Evolutionary conservation across 441 rosid species (phyloP).

Genomic region (Syzygium syzygioides): DNA sequence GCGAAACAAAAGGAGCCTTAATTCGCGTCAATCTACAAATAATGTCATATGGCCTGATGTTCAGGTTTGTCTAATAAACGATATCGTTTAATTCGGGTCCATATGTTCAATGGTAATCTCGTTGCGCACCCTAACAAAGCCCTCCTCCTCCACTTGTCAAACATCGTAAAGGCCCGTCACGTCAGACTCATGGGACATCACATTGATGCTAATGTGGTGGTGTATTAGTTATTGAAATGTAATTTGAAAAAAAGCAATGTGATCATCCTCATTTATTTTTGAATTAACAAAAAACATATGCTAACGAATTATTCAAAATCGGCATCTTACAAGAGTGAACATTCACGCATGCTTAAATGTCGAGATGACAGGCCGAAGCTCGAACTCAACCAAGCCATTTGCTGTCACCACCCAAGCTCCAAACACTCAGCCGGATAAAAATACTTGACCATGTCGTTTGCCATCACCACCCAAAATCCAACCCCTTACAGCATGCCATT

Average conservation of each 20-base stretch:
- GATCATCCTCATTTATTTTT: background rate
- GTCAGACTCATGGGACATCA: too few relatives aligned
- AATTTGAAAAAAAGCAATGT: background rate
- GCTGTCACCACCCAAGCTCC: background rate
- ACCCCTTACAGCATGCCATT: background rate
- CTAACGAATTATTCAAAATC: background rate
- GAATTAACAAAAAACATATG: background rate
- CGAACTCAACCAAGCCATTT: background rate
- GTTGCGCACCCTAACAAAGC: too few relatives aligned
- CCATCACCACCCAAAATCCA: background rate
- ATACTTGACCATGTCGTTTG: background rate
- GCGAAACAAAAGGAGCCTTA: too few relatives aligned
- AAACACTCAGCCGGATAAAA: rapidly evolving
- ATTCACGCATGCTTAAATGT: background rate
- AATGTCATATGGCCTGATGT: too few relatives aligned
- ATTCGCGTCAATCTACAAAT: too few relatives aligned
- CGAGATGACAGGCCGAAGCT: background rate
- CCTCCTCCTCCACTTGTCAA: too few relatives aligned
- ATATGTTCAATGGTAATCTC: too few relatives aligned
- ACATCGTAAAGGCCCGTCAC: too few relatives aligned
- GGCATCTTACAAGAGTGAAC: background rate
- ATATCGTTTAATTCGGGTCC: too few relatives aligned
- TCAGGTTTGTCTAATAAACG: too few relatives aligned
- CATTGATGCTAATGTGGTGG: too few relatives aligned
- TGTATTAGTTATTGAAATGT: too few relatives aligned